These are phyloP conservation scores for Colletotrichum sp. DNA, from an alignment of 2,329 filamentous ascomycete genomes.

Conservation along the genomic window DNA sequence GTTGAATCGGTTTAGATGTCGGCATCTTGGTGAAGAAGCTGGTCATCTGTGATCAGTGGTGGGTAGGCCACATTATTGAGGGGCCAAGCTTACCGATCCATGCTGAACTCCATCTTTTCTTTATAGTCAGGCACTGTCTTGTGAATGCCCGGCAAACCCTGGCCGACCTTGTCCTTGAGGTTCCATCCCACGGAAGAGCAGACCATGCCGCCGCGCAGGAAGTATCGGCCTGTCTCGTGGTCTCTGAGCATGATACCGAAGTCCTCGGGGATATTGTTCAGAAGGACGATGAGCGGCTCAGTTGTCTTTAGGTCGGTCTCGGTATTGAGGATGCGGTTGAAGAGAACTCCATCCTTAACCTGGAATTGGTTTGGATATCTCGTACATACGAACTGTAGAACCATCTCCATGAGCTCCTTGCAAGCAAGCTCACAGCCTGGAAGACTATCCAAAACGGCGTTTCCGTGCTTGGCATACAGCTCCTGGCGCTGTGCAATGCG, in stretches of 20 bases:
- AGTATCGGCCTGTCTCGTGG: slow-evolving; percentile 73
- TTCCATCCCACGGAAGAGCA: slow-evolving; percentile 86
- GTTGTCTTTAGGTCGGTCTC: slow-evolving; percentile 64
- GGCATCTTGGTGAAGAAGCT: slow-evolving; percentile 85
- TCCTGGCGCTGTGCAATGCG: slow-evolving; percentile 72
- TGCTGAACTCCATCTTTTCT: slow-evolving; percentile 85
- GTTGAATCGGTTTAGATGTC: slow-evolving; percentile 76
- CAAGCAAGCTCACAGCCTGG: slow-evolving; percentile 80
- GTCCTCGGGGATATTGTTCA: slow-evolving; percentile 84
- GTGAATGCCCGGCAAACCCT: slow-evolving; percentile 75
- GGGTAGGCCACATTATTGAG: too few relatives aligned
- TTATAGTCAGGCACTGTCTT: slow-evolving; percentile 80
- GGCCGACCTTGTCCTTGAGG: slow-evolving; percentile 74
- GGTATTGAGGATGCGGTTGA: slow-evolving; percentile 72
- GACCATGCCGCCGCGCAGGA: slow-evolving; percentile 76
- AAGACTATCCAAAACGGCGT: slow-evolving; percentile 68
- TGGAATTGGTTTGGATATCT: slow-evolving; percentile 80
- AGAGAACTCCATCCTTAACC: slow-evolving; percentile 62
- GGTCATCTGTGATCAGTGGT: neutral
- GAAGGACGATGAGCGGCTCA: slow-evolving; percentile 71
- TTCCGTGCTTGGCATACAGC: slow-evolving; percentile 68
- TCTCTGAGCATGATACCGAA: slow-evolving; percentile 80
- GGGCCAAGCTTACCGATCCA: slow-evolving; percentile 69
- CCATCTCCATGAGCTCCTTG: slow-evolving; percentile 90
- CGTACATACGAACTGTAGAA: slow-evolving; percentile 76